These are phyloP conservation scores for Hyphopichia pseudoburtonii DNA, from an alignment of 1,139 yeast species.

Conservation along the genomic window DNA sequence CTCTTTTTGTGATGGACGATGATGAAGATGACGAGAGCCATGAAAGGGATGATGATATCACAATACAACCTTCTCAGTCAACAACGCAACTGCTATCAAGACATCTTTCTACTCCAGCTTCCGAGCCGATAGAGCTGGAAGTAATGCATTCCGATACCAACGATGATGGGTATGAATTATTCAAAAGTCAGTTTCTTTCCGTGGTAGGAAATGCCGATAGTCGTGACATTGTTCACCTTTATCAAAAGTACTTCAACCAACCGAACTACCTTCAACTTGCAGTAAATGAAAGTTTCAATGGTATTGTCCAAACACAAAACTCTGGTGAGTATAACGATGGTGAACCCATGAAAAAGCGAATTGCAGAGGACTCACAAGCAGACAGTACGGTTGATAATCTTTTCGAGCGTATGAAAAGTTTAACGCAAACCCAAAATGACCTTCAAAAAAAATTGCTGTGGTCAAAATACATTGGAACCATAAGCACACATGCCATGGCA, in stretches of 20 bases:
- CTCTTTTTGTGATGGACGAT: slow-evolving; percentile 1
- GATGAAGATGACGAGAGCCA: slow-evolving; percentile 1
- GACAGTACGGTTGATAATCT: slow-evolving; percentile 11
- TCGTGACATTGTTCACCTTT: slow-evolving; percentile 13
- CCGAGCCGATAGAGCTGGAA: background rate
- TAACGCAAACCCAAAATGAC: slow-evolving; percentile 12
- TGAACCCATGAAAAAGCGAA: background rate
- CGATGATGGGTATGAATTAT: slow-evolving; percentile 3
- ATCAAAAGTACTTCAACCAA: slow-evolving; percentile 19
- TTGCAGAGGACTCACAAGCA: slow-evolving; percentile 5
- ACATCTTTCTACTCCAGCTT: background rate
- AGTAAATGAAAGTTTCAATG: slow-evolving; percentile 26
- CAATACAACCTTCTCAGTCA: no score
- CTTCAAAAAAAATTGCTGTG: slow-evolving; percentile 17
- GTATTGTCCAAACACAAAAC: slow-evolving; percentile 3
- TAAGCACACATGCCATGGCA: slow-evolving; percentile 79
- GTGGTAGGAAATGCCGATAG: slow-evolving; percentile 2
- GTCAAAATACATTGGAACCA: slow-evolving; percentile 59
- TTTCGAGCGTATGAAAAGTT: slow-evolving; percentile 14
- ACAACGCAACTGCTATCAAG: no score
- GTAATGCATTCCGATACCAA: background rate
- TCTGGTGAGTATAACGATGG: background rate
- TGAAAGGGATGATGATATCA: background rate
- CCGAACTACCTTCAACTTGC: slow-evolving; percentile 28
- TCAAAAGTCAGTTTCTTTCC: slow-evolving; percentile 3